Percentiles rank a stretch among this genome's conserved stretches.
phyloP scores from a whole-genome alignment of 1,284 basidiomycete genomes.

The Cryptococcus sp. region DNA sequence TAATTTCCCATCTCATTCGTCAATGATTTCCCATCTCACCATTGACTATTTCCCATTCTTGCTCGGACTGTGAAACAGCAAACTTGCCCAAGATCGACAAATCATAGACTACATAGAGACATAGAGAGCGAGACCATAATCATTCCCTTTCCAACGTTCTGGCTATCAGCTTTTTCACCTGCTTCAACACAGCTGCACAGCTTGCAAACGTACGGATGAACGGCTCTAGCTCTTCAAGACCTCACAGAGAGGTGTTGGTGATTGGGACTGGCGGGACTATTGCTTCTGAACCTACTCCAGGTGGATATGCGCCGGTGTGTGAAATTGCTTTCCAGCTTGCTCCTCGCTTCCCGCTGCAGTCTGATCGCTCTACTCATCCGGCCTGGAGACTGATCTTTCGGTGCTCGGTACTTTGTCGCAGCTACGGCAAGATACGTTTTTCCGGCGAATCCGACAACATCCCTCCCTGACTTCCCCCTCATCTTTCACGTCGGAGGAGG shows the following conservation, averaged over 20 bases:
- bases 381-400: not conserved
- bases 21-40: too few species aligned
- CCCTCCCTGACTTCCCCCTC: conserved; percentile 35
- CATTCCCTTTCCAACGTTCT: too few species aligned
- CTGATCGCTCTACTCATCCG: not conserved
- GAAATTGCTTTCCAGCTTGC: not conserved
- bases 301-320: conserved; percentile 43
- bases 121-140: too few species aligned
- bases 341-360: not conserved
- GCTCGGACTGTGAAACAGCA: too few species aligned
- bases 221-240: not conserved
- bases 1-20: conserved; percentile 8
- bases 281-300: conserved; percentile 41
- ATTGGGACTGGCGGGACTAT: conserved; percentile 51
- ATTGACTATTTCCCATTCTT: too few species aligned
- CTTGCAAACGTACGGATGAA: not conserved
- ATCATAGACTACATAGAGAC: too few species aligned
- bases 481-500: conserved; percentile 13
- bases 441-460: conserved; percentile 48
- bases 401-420: conserved; percentile 14
- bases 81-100: too few species aligned
- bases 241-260: conserved; percentile 29
- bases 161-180: not conserved
- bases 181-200: not conserved
- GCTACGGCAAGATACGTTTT: conserved; percentile 46